Conservation (phyloP, 179 eudicot genomes). For the Carnegiea gigantea region DNA sequence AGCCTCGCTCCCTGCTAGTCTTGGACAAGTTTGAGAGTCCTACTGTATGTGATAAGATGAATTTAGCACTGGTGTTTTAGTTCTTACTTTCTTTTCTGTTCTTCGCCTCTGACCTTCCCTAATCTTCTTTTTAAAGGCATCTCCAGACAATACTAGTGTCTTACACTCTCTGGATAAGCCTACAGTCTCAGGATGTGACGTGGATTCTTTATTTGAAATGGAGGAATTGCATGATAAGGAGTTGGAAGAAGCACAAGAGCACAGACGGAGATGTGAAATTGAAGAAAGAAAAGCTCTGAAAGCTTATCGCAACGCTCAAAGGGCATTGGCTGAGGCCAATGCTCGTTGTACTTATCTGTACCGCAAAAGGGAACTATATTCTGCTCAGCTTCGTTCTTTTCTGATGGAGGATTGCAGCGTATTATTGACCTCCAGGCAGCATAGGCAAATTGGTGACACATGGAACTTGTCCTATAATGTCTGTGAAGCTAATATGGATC, state of each 20-base stretch:
- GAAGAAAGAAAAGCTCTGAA: constrained; percentile 71
- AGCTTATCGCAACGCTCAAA: constrained; percentile 66
- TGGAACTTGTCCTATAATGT: constrained; percentile 34
- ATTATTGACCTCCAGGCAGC: constrained; percentile 38
- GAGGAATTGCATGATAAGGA: constrained; percentile 74
- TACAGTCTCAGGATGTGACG: constrained; percentile 28
- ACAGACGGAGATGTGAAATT: constrained; percentile 64
- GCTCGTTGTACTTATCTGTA: constrained; percentile 64
- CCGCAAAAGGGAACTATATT: constrained; percentile 54
- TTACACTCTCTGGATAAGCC: constrained; percentile 24
- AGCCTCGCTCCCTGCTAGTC: constrained; percentile 27
- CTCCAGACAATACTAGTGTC: constrained; percentile 35
- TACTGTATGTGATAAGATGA: constrained; percentile 31
- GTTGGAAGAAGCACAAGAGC: constrained; percentile 79
- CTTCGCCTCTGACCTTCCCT: constrained; percentile 19
- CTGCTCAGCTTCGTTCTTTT: constrained; percentile 49
- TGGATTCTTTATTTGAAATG: constrained; percentile 42
- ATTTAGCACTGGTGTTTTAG: neutral
- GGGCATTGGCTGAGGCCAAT: constrained; percentile 69
- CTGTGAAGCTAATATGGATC: constrained; percentile 39
- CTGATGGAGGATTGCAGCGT: constrained; percentile 50
- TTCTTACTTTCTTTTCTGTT: neutral
- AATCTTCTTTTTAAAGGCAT: constrained; percentile 32
- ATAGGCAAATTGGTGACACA: constrained; percentile 31
- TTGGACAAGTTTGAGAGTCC: constrained; percentile 28